Evolutionary conservation across 192 early-diverging fungal species (phyloP), one percentile per base, ranked within the genome.

Genomic region (Umbelopsis vinacea): DNA sequence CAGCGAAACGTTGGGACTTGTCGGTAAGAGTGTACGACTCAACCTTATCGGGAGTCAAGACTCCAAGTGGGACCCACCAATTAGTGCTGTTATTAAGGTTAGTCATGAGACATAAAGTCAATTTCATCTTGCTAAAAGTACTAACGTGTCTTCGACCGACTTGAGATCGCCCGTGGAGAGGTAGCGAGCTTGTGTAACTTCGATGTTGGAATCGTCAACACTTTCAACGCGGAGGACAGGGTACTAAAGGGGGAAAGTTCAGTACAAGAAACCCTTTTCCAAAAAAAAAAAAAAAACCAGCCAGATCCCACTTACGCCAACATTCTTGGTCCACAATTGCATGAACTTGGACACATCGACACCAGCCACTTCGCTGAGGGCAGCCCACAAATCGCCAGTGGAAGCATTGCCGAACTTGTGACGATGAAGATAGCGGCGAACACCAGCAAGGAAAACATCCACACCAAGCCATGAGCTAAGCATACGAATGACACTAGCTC

Each of bases 401-500:
- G 87, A 89, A 12, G 96, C 92, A 81, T 97, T 97, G 71, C 84
- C 79, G 76, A 89, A 96, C 73, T 88, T 87, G 85, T 95, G 93
- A 76, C 89, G 87, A 68, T 93, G 86, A 50, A 98, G 82, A 80
- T 98, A 94, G 8, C 83, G 79, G 57, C 88, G 85, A 14, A 93
- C 83, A 63, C 92, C 92, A 52, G 87, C 78, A 69, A 92, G 81
- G 79, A 94, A 92, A 21, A 82, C 85, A 35, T 94, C 85, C 12
- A 85, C 81, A 11, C 89, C 90, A 0, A 94, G 74, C 78, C 86
- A 92, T 14, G 90, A 85, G 71, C 90, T 91, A 68, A 98, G 81
- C 96, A 97, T 97, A 52, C 95, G 90, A 66, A 98, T 98, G 52
- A 96, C 94, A 52, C 89, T 92, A 7, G 93, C 95, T 21, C 97